phyloP scores from a whole-genome alignment of 306 rosid species.

The Cyamopsis tetragonoloba region DNA sequence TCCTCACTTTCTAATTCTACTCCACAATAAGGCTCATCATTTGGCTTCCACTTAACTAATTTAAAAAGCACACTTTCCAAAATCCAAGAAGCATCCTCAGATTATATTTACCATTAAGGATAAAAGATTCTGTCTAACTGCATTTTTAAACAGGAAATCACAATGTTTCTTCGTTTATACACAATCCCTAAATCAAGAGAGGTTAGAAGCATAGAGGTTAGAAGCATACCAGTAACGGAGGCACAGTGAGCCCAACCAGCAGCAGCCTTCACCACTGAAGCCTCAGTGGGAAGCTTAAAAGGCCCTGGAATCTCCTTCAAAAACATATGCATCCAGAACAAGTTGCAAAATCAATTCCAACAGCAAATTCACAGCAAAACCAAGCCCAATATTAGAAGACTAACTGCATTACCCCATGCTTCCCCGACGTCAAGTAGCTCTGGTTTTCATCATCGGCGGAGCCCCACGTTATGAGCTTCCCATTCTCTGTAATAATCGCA shows the following conservation, averaged over 20 bases:
- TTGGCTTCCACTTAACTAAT: too few relatives aligned
- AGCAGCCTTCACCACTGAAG: slow-evolving; percentile 63
- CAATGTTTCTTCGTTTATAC: not conserved
- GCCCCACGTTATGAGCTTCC: slow-evolving; percentile 87
- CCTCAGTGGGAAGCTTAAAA: slow-evolving; percentile 62
- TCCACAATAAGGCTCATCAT: too few relatives aligned
- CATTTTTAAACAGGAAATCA: not conserved
- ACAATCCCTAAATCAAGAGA: not conserved
- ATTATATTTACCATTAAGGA: too few relatives aligned
- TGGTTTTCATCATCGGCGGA: slow-evolving; percentile 73
- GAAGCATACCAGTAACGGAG: slow-evolving; percentile 55
- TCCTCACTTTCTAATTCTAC: too few relatives aligned
- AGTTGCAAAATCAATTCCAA: slow-evolving; percentile 47
- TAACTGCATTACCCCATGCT: slow-evolving; percentile 71
- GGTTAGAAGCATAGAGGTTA: slow-evolving; percentile 19
- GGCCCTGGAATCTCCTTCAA: slow-evolving; percentile 80
- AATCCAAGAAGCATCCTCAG: not conserved
- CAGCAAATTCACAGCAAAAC: slow-evolving; percentile 16
- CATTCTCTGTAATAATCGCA: slow-evolving; percentile 41
- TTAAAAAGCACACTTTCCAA: too few relatives aligned
- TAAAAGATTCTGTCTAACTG: too few relatives aligned
- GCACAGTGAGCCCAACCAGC: slow-evolving; percentile 97
- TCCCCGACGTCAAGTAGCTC: slow-evolving; percentile 65
- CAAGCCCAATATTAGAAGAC: slow-evolving; percentile 15
- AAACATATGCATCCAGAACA: slow-evolving; percentile 31